Percentiles rank a stretch among this genome's conserved stretches.
Conservation (phyloP, 768 basidiomycete species). For the Suillus weaverae region DNA sequence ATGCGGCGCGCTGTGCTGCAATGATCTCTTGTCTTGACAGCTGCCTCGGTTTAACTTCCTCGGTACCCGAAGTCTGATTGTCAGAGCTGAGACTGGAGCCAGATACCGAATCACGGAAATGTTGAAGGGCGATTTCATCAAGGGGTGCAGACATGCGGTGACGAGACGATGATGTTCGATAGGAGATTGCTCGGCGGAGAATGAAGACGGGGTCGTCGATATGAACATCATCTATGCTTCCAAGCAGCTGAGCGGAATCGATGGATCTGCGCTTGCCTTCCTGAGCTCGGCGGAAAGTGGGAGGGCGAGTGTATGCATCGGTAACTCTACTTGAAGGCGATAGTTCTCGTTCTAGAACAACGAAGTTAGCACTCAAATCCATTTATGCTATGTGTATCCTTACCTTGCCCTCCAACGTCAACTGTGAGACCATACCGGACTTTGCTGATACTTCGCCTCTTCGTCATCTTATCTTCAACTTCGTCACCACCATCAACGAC, state of each 20-base stretch:
- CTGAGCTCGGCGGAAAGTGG: conserved; percentile 59
- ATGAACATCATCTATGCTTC: conserved; percentile 69
- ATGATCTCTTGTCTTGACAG: conserved; percentile 86
- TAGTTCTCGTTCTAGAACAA: conserved; percentile 67
- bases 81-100: conserved; percentile 61
- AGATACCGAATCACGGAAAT: conserved; percentile 62
- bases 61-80: conserved; percentile 19
- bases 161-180: conserved; percentile 69
- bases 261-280: conserved; percentile 83
- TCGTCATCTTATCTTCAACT: conserved; percentile 87
- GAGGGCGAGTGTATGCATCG: conserved; percentile 79
- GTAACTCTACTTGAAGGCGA: conserved; percentile 79
- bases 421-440: conserved; percentile 83
- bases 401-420: conserved; percentile 63
- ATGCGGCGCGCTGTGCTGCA: conserved; percentile 86
- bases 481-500: conserved; percentile 99
- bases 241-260: conserved; percentile 74
- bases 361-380: conserved; percentile 12
- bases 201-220: conserved; percentile 88
- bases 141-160: conserved; percentile 73
- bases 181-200: conserved; percentile 78
- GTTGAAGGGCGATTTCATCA: conserved; percentile 80
- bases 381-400: conserved; percentile 19
- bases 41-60: conserved; percentile 41
- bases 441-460: conserved; percentile 72